A percentile compares a stretch with the other conserved stretches of the same genome.
Evolutionary conservation across 495 filamentous ascomycete genomes (phyloP).

Genomic region (Aspergillus nidulans): DNA sequence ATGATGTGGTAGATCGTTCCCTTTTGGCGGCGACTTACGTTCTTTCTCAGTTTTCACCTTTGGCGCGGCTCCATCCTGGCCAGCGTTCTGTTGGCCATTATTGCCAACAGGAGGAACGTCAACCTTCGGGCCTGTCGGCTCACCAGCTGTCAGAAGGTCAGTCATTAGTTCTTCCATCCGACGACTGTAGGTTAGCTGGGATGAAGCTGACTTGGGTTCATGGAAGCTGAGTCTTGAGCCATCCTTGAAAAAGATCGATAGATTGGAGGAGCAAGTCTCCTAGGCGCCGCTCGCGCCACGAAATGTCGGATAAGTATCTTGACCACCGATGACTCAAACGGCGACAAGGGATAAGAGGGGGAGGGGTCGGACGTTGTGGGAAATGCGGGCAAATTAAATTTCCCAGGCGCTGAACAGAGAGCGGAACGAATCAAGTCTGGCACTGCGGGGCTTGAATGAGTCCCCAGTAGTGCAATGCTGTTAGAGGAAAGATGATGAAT

Average conservation of each 20-base stretch:
- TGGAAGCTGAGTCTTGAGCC: slow-evolving; percentile 55
- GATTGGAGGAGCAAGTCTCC: slow-evolving; percentile 41
- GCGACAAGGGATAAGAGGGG: slow-evolving; percentile 21
- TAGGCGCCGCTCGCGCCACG: slow-evolving; percentile 48
- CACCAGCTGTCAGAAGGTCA: slow-evolving; percentile 40
- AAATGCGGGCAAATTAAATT: slow-evolving; percentile 28
- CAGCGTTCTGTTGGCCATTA: slow-evolving; percentile 41
- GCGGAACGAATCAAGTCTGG: slow-evolving; percentile 27
- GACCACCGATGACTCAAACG: slow-evolving; percentile 27
- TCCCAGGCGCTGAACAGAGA: slow-evolving; percentile 26
- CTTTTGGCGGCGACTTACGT: slow-evolving; percentile 30
- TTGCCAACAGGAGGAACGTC: slow-evolving; percentile 44
- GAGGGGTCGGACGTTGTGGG: slow-evolving; percentile 26
- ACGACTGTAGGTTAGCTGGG: background rate
- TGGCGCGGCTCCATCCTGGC: slow-evolving; percentile 41
- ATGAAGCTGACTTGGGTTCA: slow-evolving; percentile 47
- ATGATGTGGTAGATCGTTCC: background rate
- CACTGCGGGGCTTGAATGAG: slow-evolving; percentile 17
- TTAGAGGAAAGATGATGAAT: background rate
- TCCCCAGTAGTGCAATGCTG: slow-evolving; percentile 15
- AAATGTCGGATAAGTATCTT: slow-evolving; percentile 48
- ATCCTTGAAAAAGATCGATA: slow-evolving; percentile 51
- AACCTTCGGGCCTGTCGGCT: slow-evolving; percentile 47
- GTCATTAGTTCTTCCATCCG: slow-evolving; percentile 6
- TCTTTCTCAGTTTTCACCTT: slow-evolving; percentile 62